Conservation (phyloP, 305 asterid genomes). For the Fraxinus dipetala region DNA sequence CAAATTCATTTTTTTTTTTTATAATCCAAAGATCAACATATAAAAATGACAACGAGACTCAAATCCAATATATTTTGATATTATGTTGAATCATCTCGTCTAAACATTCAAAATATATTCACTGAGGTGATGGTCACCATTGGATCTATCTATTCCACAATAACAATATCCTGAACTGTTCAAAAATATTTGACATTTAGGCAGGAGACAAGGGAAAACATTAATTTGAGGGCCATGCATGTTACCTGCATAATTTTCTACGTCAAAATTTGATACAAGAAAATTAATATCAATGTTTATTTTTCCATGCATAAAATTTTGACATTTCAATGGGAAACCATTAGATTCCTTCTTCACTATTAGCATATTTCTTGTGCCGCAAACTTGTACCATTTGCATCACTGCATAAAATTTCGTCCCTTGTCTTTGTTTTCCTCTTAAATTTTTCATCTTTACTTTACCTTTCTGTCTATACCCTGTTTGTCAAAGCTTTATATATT, state of each 20-base stretch:
- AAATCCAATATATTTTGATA: too few relatives aligned
- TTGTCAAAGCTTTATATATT: neutral
- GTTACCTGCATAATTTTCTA: neutral
- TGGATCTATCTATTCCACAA: neutral
- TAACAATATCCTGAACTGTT: neutral
- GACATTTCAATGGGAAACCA: neutral
- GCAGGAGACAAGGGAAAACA: neutral
- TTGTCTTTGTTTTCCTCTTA: neutral
- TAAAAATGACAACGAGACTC: too few relatives aligned
- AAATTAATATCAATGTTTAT: neutral
- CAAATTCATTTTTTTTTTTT: too few relatives aligned
- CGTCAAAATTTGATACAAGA: neutral
- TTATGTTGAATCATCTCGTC: neutral
- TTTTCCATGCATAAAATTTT: neutral
- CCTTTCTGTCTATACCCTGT: slow-evolving; percentile 4
- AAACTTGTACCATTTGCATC: neutral
- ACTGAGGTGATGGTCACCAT: neutral
- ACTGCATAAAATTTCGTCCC: neutral
- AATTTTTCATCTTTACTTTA: neutral
- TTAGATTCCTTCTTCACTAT: neutral
- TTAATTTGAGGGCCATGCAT: slow-evolving; percentile 5
- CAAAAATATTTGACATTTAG: neutral
- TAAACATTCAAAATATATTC: neutral
- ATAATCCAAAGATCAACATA: neutral
- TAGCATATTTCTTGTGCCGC: neutral